Percentiles rank a stretch among this genome's conserved stretches.
Conservation (phyloP, 2,329 filamentous ascomycete species). For the Emergomyces africanus region DNA sequence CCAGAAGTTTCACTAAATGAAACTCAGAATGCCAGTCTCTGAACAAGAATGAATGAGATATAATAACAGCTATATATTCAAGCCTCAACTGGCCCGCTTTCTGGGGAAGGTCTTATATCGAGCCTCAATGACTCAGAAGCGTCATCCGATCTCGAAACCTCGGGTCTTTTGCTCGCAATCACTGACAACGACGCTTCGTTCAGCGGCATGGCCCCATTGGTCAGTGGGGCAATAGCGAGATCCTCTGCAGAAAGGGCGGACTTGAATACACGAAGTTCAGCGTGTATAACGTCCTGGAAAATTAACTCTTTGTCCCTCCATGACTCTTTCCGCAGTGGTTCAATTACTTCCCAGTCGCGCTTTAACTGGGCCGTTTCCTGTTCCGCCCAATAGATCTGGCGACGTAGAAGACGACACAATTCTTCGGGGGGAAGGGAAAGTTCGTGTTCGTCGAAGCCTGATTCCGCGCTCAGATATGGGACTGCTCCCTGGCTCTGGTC, state of each 20-base stretch:
- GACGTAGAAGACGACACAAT: slow-evolving; percentile 33
- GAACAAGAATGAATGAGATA: not conserved
- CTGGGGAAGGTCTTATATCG: not conserved
- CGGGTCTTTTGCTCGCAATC: not conserved
- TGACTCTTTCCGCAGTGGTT: slow-evolving; percentile 24
- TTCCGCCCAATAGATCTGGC: slow-evolving; percentile 37
- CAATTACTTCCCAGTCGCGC: slow-evolving; percentile 26
- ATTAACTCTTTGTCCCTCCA: slow-evolving; percentile 33
- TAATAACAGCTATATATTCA: not conserved
- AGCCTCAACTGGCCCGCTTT: not conserved
- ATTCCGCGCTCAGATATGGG: slow-evolving; percentile 28
- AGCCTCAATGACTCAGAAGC: not conserved
- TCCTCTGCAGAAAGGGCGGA: slow-evolving; percentile 9
- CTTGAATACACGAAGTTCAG: slow-evolving; percentile 26
- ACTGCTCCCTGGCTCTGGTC: slow-evolving; percentile 19
- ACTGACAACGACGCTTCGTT: not conserved
- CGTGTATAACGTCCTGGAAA: slow-evolving; percentile 32
- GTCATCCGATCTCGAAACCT: not conserved
- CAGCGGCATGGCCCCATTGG: not conserved
- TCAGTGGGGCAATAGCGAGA: slow-evolving; percentile 1
- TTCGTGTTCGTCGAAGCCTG: slow-evolving; percentile 33
- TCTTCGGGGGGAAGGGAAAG: slow-evolving; percentile 29
- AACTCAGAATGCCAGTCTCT: not conserved
- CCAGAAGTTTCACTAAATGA: not conserved
- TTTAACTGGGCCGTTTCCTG: slow-evolving; percentile 29